These are phyloP conservation scores for Wickerhamiella alocasiicola DNA, from an alignment of 805 yeast genomes.

Conservation along the genomic window DNA sequence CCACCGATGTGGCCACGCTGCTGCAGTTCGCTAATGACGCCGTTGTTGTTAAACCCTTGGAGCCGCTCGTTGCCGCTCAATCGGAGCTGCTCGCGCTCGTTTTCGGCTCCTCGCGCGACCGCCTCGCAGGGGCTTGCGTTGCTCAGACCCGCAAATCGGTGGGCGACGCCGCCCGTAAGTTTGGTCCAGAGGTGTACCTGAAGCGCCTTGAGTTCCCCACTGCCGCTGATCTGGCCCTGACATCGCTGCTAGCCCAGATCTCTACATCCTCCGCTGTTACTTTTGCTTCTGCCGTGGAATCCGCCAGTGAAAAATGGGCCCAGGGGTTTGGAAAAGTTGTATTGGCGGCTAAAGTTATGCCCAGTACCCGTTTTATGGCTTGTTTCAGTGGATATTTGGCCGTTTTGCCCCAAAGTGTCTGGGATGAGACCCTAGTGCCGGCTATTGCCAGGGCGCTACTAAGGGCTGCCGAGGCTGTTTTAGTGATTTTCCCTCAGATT, in stretches of 20 bases:
- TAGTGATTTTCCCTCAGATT: conserved; percentile 41
- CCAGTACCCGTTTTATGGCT: conserved; percentile 15
- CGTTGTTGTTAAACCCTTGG: neutral
- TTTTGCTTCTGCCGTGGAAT: neutral
- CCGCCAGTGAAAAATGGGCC: conserved; percentile 13
- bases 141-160: conserved; percentile 1
- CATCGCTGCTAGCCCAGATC: conserved; percentile 8
- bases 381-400: conserved; percentile 35
- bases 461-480: conserved; percentile 64
- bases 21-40: conserved; percentile 10
- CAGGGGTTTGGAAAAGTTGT: conserved; percentile 23
- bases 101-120: conserved; percentile 4
- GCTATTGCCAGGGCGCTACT: conserved; percentile 60
- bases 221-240: neutral
- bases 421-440: conserved; percentile 38
- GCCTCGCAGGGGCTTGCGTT: conserved; percentile 2
- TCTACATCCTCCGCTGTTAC: conserved; percentile 9
- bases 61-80: conserved; percentile 1
- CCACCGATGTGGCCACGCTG: conserved; percentile 9
- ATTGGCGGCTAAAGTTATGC: conserved; percentile 24
- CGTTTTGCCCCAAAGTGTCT: conserved; percentile 28
- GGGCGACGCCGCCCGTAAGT: neutral
- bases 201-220: conserved; percentile 4
- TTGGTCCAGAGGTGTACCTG: conserved; percentile 2
- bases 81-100: conserved; percentile 3